Evolutionary conservation across 2,329 filamentous ascomycete species (phyloP).

Genomic region (Nemania sp.): DNA sequence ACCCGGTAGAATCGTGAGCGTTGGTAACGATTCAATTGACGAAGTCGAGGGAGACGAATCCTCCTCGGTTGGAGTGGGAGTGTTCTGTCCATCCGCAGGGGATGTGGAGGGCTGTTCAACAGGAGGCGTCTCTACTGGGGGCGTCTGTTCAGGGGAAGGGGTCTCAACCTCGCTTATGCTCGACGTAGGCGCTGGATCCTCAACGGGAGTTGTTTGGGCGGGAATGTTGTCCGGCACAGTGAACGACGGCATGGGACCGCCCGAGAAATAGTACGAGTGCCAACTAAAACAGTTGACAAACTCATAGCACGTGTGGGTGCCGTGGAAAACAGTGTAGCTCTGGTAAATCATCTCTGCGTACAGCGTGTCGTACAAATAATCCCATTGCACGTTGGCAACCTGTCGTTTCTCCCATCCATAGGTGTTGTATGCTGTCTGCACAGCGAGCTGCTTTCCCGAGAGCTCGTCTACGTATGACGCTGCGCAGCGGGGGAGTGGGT

Average conservation of each 20-base stretch:
- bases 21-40: not conserved
- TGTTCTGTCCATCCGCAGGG: not conserved
- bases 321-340: conserved; percentile 32
- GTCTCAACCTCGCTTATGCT: not conserved
- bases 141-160: not conserved
- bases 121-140: conserved; percentile 3
- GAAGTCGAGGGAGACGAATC: not conserved
- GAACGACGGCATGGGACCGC: conserved; percentile 13
- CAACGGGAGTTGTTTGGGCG: conserved; percentile 15
- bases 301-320: conserved; percentile 34
- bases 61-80: not conserved
- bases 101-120: not conserved
- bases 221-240: conserved; percentile 14
- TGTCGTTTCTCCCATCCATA: conserved; percentile 31
- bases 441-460: conserved; percentile 27
- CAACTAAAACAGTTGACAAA: conserved; percentile 27
- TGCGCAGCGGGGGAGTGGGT: conserved; percentile 32
- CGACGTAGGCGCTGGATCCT: not conserved
- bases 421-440: conserved; percentile 33
- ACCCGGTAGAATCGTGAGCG: not conserved
- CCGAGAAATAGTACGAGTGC: conserved; percentile 33
- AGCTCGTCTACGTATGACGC: conserved; percentile 29
- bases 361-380: conserved; percentile 26
- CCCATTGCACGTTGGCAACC: conserved; percentile 30
- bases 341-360: conserved; percentile 23